Evolutionary conservation across 768 basidiomycete genomes (phyloP), one percentile per base, ranked within the genome.

Genomic region (Pholiota conissans): DNA sequence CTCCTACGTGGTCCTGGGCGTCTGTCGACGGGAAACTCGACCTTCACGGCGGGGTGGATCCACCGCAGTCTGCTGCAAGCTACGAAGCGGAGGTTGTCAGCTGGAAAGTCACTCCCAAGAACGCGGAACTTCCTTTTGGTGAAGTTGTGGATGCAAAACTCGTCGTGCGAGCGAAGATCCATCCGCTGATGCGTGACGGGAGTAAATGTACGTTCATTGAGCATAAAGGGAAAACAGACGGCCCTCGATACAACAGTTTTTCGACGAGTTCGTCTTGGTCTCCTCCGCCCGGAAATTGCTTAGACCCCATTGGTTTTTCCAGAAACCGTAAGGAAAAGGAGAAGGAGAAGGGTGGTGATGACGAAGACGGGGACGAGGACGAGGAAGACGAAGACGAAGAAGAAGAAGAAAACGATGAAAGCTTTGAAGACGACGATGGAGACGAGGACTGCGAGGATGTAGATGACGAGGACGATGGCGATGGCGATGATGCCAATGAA

Each of bases 1-100:
- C 56, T 11, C 56, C 56, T 3, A 39, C 56, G 11, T 57, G 56
- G 56, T 57, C 56, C 3, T 57, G 56, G 56, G 56, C 56, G 22
- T 45, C 42, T 24, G 42, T 45, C 11, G 42, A 45, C 22, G 42
- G 42, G 6, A 45, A 45, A 22, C 42, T 45, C 7, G 42, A 45
- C 9, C 8, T 24, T 2, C 1, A 1, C 13, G 22, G 2, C 11
- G 42, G 24, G 3, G 3, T 45, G 22, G 29, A 45, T 0, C 42
- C 42, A 20, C 42, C 42, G 11, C 11, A 18, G 22, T 45, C 42
- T 22, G 42, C 42, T 22, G 42, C 42, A 24, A 20, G 42, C 22
- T 45, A 45, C 10, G 42, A 22, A 11, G 22, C 42, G 7, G 42
- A 45, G 42, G 24, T 45, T 11, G 6, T 45, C 8, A 9, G 10